A percentile compares a stretch with the other conserved stretches of the same genome.
These are phyloP conservation scores for Juncus inflexus DNA, from an alignment of 176 grass and related monocot genomes.

Conservation along the genomic window DNA sequence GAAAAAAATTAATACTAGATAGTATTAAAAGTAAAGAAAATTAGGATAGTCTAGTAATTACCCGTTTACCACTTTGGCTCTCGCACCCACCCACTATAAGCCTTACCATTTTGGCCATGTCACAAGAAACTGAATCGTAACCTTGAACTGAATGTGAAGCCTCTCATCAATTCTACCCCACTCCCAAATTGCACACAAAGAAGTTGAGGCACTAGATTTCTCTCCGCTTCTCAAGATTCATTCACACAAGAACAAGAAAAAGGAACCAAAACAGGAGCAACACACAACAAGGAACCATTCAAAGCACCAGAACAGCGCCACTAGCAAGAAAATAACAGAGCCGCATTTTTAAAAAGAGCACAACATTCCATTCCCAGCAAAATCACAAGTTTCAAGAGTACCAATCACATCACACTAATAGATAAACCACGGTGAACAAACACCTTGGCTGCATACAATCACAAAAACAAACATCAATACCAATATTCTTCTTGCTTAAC, in stretches of 20 bases:
- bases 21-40: constrained; percentile 12
- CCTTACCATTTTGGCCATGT: background rate
- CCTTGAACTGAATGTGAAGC: constrained; percentile 3
- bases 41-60: constrained; percentile 25
- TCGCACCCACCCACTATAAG: constrained; percentile 2
- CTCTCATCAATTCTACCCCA: background rate
- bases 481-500: constrained; percentile 24
- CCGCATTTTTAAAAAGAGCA: constrained; percentile 23
- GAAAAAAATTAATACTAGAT: constrained; percentile 24
- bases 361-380: constrained; percentile 23
- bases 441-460: constrained; percentile 34
- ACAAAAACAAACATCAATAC: constrained; percentile 29
- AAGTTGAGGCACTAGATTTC: constrained; percentile 6
- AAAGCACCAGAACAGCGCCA: constrained; percentile 16
- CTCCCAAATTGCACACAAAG: background rate
- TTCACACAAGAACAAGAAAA: background rate
- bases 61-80: constrained; percentile 3
- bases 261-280: constrained; percentile 16
- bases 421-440: constrained; percentile 25
- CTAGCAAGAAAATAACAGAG: constrained; percentile 11
- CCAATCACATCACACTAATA: constrained; percentile 22
- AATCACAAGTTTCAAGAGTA: constrained; percentile 34
- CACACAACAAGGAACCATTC: constrained; percentile 19
- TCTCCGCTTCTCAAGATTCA: too few relatives aligned
- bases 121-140: background rate